Evolutionary conservation across 495 filamentous ascomycete genomes (phyloP), one percentile per base, ranked within the genome.

Genomic region (Chaetomium fimeti): DNA sequence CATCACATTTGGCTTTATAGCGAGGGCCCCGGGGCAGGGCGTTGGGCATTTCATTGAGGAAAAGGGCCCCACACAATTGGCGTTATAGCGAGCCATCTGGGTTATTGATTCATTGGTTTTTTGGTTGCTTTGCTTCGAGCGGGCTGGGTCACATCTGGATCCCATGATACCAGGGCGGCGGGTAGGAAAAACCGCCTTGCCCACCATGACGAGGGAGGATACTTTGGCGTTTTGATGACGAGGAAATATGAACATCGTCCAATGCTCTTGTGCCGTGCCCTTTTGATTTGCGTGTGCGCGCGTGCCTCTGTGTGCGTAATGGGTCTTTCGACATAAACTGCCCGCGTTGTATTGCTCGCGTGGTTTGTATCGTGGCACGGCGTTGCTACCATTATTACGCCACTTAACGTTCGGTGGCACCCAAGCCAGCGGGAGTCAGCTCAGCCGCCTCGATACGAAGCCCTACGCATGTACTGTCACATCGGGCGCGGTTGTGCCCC

Each of bases 101-200:
- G 12, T 24, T 5, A 36, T 36, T 36, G 32, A 5, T 36, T 36
- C 6, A 36, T 9, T 36, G 29, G 29, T 32, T 49, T 20, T 49
- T 48, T 28, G 43, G 57, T 38, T 38, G 15, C 22, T 49, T 20
- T 12, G 8, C 24, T 49, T 60, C 25, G 38, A 22, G 18, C 45
- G 40, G 36, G 47, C 29, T 22, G 57, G 22, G 3, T 47, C 40
- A 45, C 13, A 8, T 28, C 7, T 28, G 36, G 20, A 40, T 43
- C 12, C 60, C 12, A 61, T 61, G 60, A 61, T 61, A 61, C 60
- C 60, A 43, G 24, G 36, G 57, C 57, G 18, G 43, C 42, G 38
- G 56, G n/a, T 4, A 29, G 12, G 8, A n/a, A 55, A 36, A 12
- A 22, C 29, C 28, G 53, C n/a, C 3, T 54, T 32, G 48, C 22